A percentile compares a stretch with the other conserved stretches of the same genome.
Conservation (phyloP, 352 stramenopile species). For the Phytophthora sojae region DNA sequence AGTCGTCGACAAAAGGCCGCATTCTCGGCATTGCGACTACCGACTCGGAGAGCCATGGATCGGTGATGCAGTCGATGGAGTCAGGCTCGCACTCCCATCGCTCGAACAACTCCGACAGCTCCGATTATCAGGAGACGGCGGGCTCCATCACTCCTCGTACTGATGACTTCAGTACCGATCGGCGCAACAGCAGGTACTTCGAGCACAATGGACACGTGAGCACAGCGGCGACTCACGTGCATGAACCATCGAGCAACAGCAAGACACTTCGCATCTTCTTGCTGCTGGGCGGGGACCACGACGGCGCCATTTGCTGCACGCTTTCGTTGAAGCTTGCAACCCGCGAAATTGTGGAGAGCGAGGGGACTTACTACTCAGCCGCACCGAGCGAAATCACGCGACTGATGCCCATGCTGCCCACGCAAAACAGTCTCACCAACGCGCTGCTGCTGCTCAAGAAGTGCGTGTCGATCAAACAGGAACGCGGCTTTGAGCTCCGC, state of each 20-base stretch:
- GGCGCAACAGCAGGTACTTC: neutral
- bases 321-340: constrained; percentile 29
- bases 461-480: constrained; percentile 17
- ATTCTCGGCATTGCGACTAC: neutral
- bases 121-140: neutral
- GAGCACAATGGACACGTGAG: constrained; percentile 9
- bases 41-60: neutral
- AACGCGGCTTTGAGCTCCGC: constrained; percentile 33
- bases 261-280: constrained; percentile 37
- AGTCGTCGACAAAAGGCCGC: constrained; percentile 3
- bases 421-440: constrained; percentile 23
- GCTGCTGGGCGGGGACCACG: constrained; percentile 47
- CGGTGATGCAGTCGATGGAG: neutral
- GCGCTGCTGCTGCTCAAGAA: constrained; percentile 50
- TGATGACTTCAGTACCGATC: neutral
- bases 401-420: constrained; percentile 21
- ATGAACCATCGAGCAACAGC: constrained; percentile 5
- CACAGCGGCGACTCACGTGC: constrained; percentile 1
- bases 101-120: constrained; percentile 8
- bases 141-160: constrained; percentile 1
- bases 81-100: constrained; percentile 11
- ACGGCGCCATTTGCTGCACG: constrained; percentile 44
- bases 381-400: constrained; percentile 23
- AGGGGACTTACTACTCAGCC: constrained; percentile 35
- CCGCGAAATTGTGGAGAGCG: constrained; percentile 31